Evolutionary conservation across 1,284 basidiomycete species (phyloP).

Genomic region (Ustilago curta): DNA sequence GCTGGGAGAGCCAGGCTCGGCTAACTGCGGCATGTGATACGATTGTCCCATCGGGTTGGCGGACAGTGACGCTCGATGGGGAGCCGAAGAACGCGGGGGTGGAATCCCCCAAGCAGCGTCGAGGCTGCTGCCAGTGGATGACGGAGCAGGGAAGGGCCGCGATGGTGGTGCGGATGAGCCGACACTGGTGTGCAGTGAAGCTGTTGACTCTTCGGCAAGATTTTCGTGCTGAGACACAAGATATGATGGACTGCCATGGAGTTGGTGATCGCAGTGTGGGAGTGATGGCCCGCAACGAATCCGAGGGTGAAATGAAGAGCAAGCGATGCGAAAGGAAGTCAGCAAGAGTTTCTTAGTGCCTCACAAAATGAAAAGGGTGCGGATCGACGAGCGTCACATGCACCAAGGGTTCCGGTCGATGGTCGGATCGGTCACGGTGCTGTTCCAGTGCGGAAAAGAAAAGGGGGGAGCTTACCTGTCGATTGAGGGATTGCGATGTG

Average conservation of each 20-base stretch:
- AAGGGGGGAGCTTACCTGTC: conserved; percentile 20
- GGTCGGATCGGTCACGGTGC: neutral
- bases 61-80: conserved; percentile 7
- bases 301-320: too few relatives aligned
- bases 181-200: neutral
- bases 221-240: neutral
- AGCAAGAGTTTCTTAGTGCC: too few relatives aligned
- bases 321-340: too few relatives aligned
- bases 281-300: too few relatives aligned
- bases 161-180: conserved; percentile 5
- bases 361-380: too few relatives aligned
- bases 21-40: conserved; percentile 17
- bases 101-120: conserved; percentile 31
- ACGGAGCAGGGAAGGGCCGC: conserved; percentile 3
- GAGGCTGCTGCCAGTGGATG: conserved; percentile 33
- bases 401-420: neutral
- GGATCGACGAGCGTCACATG: neutral
- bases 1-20: conserved; percentile 35
- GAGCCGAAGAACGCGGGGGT: conserved; percentile 4
- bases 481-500: conserved; percentile 8
- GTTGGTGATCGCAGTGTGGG: too few relatives aligned
- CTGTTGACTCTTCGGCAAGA: neutral
- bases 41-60: conserved; percentile 1
- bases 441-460: neutral
- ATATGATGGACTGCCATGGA: conserved; percentile 8